Percentiles rank a stretch among this genome's conserved stretches.
phyloP scores from a whole-genome alignment of 768 basidiomycete genomes.

The Lenzites betulinus region DNA sequence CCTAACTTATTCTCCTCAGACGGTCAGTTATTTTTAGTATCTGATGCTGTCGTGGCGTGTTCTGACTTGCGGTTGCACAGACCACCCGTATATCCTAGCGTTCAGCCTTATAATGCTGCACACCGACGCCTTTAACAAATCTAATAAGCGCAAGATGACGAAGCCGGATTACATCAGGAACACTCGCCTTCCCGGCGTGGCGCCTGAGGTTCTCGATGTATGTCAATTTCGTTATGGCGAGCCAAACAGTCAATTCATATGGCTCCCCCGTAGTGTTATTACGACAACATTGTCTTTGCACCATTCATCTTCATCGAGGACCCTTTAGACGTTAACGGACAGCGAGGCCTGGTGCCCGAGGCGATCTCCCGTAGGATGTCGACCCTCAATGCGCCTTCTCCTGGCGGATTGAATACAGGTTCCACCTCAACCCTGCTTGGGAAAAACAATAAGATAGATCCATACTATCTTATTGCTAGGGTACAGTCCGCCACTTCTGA shows the following conservation, averaged over 20 bases:
- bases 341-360: conserved; percentile 51
- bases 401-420: conserved; percentile 28
- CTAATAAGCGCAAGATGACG: conserved; percentile 97
- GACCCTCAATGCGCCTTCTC: conserved; percentile 36
- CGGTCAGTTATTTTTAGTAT: conserved; percentile 46
- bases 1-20: conserved; percentile 74
- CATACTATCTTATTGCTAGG: conserved; percentile 87
- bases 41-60: not conserved
- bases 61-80: conserved; percentile 40
- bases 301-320: conserved; percentile 98
- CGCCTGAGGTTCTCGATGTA: conserved; percentile 85
- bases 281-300: conserved; percentile 94
- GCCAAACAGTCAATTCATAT: conserved; percentile 3
- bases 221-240: conserved; percentile 26
- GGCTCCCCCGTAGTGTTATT: conserved; percentile 68
- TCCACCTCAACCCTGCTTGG: conserved; percentile 45
- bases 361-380: conserved; percentile 41
- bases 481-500: conserved; percentile 38
- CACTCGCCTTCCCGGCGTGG: conserved; percentile 82
- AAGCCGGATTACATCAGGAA: conserved; percentile 94
- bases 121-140: conserved; percentile 97
- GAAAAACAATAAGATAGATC: conserved; percentile 76
- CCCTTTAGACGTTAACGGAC: conserved; percentile 68
- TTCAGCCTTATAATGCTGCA: conserved; percentile 99
- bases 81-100: conserved; percentile 93